Evolutionary conservation across 1,284 basidiomycete species (phyloP), one percentile per base, ranked within the genome.

Genomic region (Rhizoctonia solani): DNA sequence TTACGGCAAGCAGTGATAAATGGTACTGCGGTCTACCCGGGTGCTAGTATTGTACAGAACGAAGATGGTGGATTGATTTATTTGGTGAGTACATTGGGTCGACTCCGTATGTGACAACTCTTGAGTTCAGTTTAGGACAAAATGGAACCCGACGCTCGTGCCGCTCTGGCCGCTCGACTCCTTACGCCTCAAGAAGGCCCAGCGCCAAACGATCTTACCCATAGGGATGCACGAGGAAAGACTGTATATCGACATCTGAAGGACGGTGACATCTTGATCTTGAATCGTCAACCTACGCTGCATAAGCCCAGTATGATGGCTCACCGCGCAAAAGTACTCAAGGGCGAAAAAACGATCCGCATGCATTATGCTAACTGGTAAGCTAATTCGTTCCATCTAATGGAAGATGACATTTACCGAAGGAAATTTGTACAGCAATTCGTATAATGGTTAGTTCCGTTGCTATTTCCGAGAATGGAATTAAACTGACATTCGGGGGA

Each of bases 231-330:
- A 90, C 90, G 1, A 82, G 87, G 44, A 90, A 98, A 99, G 83
- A 98, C 98, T 78, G 97, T 99, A 42, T 93, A 96, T 77, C 86
- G 97, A 61, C 97, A 99, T 80, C 83, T 99, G 13, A 86, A 87
- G 66, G 94, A 99, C 76, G 97, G 97, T 1, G 97, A 99, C 76
- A 91, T 98, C 68, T 81, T 99, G 70, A 92, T 99, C 72, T 82
- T 99, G 65, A 99, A 99, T 76, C 92, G 97, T 70, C 97, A 99
- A 82, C 97, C 97, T 8, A 99, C 97, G 0, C 82, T 99, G 68
- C 97, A 99, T 79, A 99, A 99, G 77, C 96, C 97, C n/a, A 95
- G 92, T 82, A 99, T 99, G 96, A 99, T 99, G 97, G 92, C 90
- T 9, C 97, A 99, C 79, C 90, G 87, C 73, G 97, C 96, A 25